Percentiles rank a stretch among this genome's conserved stretches.
phyloP scores from a whole-genome alignment of 139 green algal genomes.

The Ulvella scutata region DNA sequence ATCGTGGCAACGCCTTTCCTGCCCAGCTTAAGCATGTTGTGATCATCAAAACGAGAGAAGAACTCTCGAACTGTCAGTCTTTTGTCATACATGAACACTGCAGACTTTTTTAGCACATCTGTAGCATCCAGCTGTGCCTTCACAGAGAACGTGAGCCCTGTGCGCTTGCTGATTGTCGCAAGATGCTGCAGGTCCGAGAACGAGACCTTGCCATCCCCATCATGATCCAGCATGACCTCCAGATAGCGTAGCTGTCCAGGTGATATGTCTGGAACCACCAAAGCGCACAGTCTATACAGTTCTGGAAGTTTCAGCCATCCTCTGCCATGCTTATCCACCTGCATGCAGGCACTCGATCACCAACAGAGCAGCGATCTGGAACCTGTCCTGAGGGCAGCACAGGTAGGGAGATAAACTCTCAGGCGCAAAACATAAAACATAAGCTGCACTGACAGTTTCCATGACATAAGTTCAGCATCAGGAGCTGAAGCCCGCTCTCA shows the following conservation, averaged over 20 bases:
- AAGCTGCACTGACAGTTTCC: too few relatives aligned
- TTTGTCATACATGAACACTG: neutral
- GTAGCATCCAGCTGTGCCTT: neutral
- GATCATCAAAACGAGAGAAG: constrained; percentile 2
- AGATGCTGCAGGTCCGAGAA: neutral
- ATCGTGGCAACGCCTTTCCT: neutral
- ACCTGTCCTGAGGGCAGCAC: too few relatives aligned
- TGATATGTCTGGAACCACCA: neutral
- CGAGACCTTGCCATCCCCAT: neutral
- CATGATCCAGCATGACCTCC: neutral
- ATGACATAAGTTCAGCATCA: too few relatives aligned
- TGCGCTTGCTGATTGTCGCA: neutral
- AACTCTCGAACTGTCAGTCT: neutral
- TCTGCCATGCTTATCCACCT: neutral
- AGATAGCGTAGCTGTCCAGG: neutral
- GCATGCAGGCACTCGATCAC: too few relatives aligned
- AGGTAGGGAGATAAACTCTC: too few relatives aligned
- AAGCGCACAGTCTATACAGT: neutral
- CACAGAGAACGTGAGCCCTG: neutral
- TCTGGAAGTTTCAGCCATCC: neutral
- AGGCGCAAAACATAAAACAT: too few relatives aligned
- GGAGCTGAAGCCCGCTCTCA: too few relatives aligned
- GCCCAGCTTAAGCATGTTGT: neutral
- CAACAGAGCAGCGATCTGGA: too few relatives aligned
- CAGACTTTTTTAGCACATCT: neutral